These are phyloP conservation scores for Clavaria fumosa DNA, from an alignment of 768 basidiomycete genomes.

Conservation along the genomic window DNA sequence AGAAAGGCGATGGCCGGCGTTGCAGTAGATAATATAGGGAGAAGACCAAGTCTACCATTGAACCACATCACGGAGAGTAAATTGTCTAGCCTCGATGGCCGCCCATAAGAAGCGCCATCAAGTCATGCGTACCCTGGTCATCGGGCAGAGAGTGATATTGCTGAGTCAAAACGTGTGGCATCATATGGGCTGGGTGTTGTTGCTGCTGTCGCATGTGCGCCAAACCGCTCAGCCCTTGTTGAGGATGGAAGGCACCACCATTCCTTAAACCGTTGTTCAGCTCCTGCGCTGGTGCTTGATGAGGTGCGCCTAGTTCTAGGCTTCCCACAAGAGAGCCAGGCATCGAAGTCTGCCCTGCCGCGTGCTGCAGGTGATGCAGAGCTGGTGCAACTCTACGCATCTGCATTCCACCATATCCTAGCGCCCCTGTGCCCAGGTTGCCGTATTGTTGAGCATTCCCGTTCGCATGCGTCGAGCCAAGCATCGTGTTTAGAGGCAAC, in stretches of 20 bases:
- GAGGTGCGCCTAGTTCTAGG: conserved; percentile 37
- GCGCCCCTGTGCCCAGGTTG: conserved; percentile 26
- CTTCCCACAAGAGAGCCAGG: conserved; percentile 37
- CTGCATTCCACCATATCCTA: conserved; percentile 31
- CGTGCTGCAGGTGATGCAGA: conserved; percentile 33
- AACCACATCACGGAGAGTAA: no score
- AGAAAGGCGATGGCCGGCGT: no score
- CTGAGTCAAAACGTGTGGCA: conserved; percentile 34
- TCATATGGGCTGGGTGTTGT: conserved; percentile 43
- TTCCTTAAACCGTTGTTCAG: conserved; percentile 29
- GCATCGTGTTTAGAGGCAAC: conserved; percentile 29
- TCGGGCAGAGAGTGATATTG: conserved; percentile 33
- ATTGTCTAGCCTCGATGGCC: no score
- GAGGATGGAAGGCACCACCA: conserved; percentile 32
- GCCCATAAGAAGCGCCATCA: conserved; percentile 77
- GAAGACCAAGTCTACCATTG: no score
- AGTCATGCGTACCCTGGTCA: conserved; percentile 50
- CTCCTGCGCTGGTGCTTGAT: conserved; percentile 36
- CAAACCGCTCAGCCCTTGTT: conserved; percentile 28
- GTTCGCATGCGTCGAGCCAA: conserved; percentile 31
- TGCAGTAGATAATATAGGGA: no score
- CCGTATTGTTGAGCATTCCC: conserved; percentile 29
- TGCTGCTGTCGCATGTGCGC: conserved; percentile 35
- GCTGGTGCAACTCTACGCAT: conserved; percentile 37
- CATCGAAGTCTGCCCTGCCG: conserved; percentile 32